phyloP scores from a whole-genome alignment of 371 early-diverging fungal genomes.

The Mortierella sp. region DNA sequence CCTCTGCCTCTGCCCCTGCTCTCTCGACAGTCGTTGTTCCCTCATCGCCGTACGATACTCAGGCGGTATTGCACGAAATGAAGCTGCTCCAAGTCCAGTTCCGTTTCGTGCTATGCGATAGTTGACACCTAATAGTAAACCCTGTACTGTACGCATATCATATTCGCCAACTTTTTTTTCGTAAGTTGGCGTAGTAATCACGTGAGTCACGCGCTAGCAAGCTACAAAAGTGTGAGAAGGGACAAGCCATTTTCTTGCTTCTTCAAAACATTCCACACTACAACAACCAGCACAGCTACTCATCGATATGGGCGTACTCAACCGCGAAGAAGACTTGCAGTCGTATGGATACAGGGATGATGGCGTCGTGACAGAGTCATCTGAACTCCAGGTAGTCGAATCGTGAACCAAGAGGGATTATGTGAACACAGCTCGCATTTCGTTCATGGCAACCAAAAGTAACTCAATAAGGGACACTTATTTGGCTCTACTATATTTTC shows the following conservation, averaged over 20 bases:
- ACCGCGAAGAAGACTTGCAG: constrained; percentile 25
- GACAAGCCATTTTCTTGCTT: background rate
- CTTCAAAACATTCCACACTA: background rate
- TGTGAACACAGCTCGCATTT: constrained; percentile 42
- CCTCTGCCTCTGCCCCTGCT: background rate
- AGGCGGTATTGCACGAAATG: constrained; percentile 14
- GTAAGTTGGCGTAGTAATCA: background rate
- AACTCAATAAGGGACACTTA: background rate
- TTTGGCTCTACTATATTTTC: constrained; percentile 42
- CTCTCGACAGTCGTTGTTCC: background rate
- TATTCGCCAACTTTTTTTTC: background rate
- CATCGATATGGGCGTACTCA: constrained; percentile 44
- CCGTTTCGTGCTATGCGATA: constrained; percentile 40
- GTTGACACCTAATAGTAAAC: background rate
- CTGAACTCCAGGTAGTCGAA: constrained; percentile 64
- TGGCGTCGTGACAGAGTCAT: constrained; percentile 63
- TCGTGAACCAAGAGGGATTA: background rate
- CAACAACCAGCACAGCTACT: background rate
- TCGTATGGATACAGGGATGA: constrained; percentile 62
- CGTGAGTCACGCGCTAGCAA: background rate
- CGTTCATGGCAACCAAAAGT: constrained; percentile 57
- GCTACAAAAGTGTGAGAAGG: background rate
- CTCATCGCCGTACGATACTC: constrained; percentile 26
- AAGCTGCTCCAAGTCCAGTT: constrained; percentile 28
- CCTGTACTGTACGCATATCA: background rate